phyloP scores from a whole-genome alignment of 257 asterid species.

The Vinca minor region DNA sequence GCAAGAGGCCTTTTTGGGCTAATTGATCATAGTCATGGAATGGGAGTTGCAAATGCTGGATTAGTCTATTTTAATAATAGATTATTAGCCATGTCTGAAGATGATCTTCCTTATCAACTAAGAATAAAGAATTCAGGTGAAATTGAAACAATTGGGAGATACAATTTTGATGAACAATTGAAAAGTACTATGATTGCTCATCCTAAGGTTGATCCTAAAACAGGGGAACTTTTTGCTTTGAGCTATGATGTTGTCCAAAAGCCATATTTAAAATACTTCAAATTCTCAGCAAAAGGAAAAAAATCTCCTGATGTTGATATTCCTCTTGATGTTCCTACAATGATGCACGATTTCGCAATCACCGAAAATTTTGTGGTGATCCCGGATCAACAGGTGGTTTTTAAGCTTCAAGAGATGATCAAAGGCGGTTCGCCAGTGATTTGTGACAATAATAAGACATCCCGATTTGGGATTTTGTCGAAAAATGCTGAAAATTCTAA shows the following conservation, averaged over 20 bases:
- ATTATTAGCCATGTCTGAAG: conserved; percentile 65
- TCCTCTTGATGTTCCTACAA: conserved; percentile 42
- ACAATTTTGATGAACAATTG: conserved; percentile 33
- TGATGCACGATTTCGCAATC: conserved; percentile 74
- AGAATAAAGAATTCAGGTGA: conserved; percentile 35
- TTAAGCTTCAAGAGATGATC: conserved; percentile 60
- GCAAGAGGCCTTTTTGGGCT: conserved; percentile 41
- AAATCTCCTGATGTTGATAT: conserved; percentile 47
- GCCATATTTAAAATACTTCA: conserved; percentile 52
- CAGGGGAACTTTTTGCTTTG: conserved; percentile 45
- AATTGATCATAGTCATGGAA: conserved; percentile 47
- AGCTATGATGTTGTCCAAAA: conserved; percentile 51
- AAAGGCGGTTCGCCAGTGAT: conserved; percentile 61
- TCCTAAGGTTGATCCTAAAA: conserved; percentile 57
- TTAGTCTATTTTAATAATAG: conserved; percentile 39
- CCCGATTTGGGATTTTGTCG: conserved; percentile 45
- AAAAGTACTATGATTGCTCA: conserved; percentile 55
- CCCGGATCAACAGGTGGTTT: conserved; percentile 76
- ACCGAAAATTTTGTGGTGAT: conserved; percentile 54
- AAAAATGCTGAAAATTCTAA: conserved; percentile 27
- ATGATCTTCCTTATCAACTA: conserved; percentile 59
- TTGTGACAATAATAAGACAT: conserved; percentile 42
- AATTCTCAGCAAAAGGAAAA: conserved; percentile 34
- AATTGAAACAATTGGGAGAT: conserved; percentile 43
- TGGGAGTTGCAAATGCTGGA: conserved; percentile 69